phyloP scores from a whole-genome alignment of 805 yeast genomes.

The Yarrowia hollandica region DNA sequence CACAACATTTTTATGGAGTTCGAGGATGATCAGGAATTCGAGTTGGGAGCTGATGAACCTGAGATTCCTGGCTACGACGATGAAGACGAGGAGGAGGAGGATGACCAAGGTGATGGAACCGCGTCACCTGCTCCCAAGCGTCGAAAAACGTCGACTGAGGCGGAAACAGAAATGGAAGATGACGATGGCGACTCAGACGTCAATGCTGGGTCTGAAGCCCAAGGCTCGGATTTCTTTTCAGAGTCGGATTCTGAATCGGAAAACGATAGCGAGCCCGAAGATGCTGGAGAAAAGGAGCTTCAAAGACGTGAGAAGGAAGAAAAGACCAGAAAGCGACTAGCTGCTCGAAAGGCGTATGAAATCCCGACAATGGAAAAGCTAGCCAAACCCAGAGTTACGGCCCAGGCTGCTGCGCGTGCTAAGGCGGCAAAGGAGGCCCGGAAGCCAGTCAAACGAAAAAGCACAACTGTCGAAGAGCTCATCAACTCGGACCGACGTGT shows the following conservation, averaged over 20 bases:
- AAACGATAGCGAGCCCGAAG: conserved; percentile 37
- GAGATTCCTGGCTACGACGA: conserved; percentile 9
- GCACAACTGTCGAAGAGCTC: conserved; percentile 47
- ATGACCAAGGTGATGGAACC: conserved; percentile 31
- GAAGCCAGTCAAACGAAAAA: conserved; percentile 34
- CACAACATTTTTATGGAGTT: conserved; percentile 52
- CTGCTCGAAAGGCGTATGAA: conserved; percentile 40
- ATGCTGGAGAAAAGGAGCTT: conserved; percentile 68
- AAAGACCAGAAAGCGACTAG: conserved; percentile 36
- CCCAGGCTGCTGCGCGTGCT: conserved; percentile 26
- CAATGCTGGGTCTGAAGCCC: conserved; percentile 50
- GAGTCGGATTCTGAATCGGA: conserved; percentile 1
- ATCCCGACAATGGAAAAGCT: conserved; percentile 42
- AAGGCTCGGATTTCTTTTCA: conserved; percentile 38
- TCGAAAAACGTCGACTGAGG: conserved; percentile 22
- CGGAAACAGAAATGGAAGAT: conserved; percentile 35
- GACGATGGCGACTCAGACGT: conserved; percentile 45
- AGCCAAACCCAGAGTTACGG: conserved; percentile 37
- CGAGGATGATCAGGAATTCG: conserved; percentile 48
- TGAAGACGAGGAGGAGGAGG: conserved; percentile 31
- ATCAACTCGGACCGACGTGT: conserved; percentile 59
- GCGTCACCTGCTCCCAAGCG: conserved; percentile 5
- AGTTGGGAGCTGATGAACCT: conserved; percentile 35
- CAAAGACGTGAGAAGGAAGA: conserved; percentile 46
- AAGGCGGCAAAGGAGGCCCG: conserved; percentile 22